Percentiles rank a stretch among this genome's conserved stretches.
Evolutionary conservation across 73 alveolate genomes (phyloP).

Genomic region (Tetrahymena elliotti): DNA sequence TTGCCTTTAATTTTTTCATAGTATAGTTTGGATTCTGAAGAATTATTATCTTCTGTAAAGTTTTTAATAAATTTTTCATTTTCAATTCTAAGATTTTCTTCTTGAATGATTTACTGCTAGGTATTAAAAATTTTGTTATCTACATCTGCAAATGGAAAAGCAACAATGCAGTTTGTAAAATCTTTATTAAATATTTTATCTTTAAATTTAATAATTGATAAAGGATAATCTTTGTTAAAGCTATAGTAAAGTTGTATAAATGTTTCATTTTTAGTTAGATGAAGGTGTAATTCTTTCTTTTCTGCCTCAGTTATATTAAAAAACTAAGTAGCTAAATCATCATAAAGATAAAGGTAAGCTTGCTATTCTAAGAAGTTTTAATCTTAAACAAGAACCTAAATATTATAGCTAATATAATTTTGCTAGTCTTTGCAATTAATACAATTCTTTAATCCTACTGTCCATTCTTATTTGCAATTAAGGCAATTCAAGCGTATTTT

Average conservation of each 20-base stretch:
- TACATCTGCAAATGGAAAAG: not conserved
- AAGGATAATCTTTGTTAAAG: not conserved
- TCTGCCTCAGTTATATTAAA: not conserved
- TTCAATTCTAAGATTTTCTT: not conserved
- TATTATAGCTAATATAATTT: not conserved
- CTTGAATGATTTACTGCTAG: not conserved
- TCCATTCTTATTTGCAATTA: not conserved
- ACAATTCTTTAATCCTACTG: not conserved
- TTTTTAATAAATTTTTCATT: not conserved
- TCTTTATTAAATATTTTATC: not conserved
- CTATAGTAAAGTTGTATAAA: not conserved
- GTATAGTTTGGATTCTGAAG: not conserved
- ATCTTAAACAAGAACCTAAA: not conserved
- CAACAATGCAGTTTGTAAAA: not conserved
- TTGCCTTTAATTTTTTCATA: not conserved
- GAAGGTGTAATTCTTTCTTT: not conserved
- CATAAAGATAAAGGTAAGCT: not conserved
- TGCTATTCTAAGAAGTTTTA: not conserved
- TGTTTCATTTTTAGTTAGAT: not conserved
- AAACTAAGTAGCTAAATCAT: not conserved
- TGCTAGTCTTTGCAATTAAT: not conserved
- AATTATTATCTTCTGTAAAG: not conserved
- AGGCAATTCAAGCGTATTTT: not conserved
- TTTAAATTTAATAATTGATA: not conserved
- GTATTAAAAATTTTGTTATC: not conserved